Evolutionary conservation across 306 rosid species (phyloP).

Genomic region (Vigna unguiculata): DNA sequence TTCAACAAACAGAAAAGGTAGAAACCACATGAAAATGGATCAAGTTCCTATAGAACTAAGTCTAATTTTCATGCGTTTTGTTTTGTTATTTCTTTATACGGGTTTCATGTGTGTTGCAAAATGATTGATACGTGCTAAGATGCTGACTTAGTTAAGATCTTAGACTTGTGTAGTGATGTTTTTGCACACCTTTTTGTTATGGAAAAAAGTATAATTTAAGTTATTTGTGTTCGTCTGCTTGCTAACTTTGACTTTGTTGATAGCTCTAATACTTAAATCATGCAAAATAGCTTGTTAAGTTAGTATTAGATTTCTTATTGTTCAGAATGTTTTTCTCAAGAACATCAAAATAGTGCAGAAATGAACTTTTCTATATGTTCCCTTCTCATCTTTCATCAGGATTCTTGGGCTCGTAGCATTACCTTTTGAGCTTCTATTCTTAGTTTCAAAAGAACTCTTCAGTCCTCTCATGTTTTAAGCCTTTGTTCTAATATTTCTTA

Average conservation of each 20-base stretch:
- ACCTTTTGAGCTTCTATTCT: background rate
- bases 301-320: background rate
- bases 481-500: background rate
- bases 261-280: background rate
- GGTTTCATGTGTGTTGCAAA: no score
- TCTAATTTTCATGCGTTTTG: background rate
- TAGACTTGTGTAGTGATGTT: no score
- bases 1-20: constrained; percentile 84
- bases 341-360: background rate
- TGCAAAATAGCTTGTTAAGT: constrained; percentile 16
- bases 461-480: background rate
- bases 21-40: constrained; percentile 11
- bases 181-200: no score
- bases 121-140: no score
- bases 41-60: background rate
- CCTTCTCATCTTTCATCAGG: background rate
- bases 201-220: constrained; percentile 1
- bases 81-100: no score
- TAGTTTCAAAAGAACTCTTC: constrained; percentile 3
- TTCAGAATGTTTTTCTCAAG: background rate
- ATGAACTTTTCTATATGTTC: background rate
- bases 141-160: no score
- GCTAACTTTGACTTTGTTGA: background rate
- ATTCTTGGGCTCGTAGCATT: constrained; percentile 8
- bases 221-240: constrained; percentile 20